Conservation (phyloP, 495 filamentous ascomycete genomes). For the Aspergillus biplanus region DNA sequence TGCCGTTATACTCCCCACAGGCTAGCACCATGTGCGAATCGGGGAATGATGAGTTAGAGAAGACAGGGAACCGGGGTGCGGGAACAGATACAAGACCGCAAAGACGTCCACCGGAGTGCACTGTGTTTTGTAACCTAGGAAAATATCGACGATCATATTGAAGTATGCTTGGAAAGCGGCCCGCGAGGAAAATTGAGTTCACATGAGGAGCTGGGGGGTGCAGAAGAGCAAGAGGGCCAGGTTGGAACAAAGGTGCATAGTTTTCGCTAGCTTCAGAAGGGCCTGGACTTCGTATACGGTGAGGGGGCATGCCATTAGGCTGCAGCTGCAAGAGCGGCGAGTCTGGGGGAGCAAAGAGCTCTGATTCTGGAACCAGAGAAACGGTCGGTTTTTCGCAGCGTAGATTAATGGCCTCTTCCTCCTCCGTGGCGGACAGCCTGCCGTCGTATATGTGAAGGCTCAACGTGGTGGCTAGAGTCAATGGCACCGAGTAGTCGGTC, state of each 20-base stretch:
- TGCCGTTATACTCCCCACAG: constrained; percentile 92
- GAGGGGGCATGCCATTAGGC: constrained; percentile 43
- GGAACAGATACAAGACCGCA: constrained; percentile 77
- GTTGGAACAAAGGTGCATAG: constrained; percentile 77
- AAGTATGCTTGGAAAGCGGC: constrained; percentile 87
- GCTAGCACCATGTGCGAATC: constrained; percentile 72
- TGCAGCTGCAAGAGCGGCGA: constrained; percentile 45
- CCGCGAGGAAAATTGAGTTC: constrained; percentile 63
- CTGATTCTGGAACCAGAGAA: constrained; percentile 33
- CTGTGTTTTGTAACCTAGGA: constrained; percentile 72
- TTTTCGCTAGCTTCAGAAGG: constrained; percentile 46
- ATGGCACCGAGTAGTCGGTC: constrained; percentile 64
- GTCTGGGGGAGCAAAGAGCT: constrained; percentile 43
- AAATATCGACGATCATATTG: constrained; percentile 89
- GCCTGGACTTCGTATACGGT: constrained; percentile 47
- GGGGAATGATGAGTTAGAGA: constrained; percentile 52
- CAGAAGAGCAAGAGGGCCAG: constrained; percentile 80
- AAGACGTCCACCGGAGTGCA: constrained; percentile 82
- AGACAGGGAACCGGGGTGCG: constrained; percentile 56
- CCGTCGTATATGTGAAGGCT: constrained; percentile 86
- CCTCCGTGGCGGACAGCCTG: constrained; percentile 50
- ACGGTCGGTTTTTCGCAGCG: constrained; percentile 42
- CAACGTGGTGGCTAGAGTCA: constrained; percentile 84
- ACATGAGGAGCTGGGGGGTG: constrained; percentile 65
- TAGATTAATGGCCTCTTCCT: constrained; percentile 46